A percentile compares a stretch with the other conserved stretches of the same genome.
phyloP scores from a whole-genome alignment of 306 rosid genomes.

The Begonia peltatifolia region DNA sequence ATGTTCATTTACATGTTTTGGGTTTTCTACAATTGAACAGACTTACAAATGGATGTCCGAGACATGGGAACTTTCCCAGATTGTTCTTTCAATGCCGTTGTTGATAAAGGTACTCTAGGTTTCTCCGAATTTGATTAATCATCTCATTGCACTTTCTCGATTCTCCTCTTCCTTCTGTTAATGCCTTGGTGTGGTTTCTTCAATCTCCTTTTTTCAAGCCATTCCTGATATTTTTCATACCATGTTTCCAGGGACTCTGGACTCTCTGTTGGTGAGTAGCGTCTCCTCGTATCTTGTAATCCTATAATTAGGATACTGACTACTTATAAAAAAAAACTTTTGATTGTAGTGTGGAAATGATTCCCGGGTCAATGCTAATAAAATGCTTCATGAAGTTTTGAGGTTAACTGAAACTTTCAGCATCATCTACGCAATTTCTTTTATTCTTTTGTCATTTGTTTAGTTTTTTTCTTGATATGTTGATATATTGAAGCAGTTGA shows the following conservation, averaged over 20 bases:
- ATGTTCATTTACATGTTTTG: background rate
- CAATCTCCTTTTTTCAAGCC: background rate
- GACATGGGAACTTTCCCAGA: constrained; percentile 56
- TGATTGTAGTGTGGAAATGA: constrained; percentile 57
- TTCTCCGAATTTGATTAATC: background rate
- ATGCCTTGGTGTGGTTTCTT: background rate
- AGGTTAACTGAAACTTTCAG: constrained; percentile 46
- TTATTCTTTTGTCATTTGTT: constrained; percentile 7
- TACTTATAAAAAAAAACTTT: constrained; percentile 14
- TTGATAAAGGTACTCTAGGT: constrained; percentile 53
- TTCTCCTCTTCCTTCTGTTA: background rate
- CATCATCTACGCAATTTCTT: constrained; percentile 11
- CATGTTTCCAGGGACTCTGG: constrained; percentile 64
- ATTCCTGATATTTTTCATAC: constrained; percentile 5
- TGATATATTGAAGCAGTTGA: constrained; percentile 84
- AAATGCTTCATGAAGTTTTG: constrained; percentile 81
- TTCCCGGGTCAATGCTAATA: constrained; percentile 48
- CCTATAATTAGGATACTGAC: constrained; percentile 2
- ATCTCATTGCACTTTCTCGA: background rate
- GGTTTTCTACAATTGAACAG: constrained; percentile 28
- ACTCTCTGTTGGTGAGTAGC: constrained; percentile 67
- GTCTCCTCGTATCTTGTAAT: constrained; percentile 8
- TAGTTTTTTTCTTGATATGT: constrained; percentile 56
- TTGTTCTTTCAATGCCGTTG: constrained; percentile 42
- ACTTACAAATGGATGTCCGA: constrained; percentile 69